Conservation (phyloP, 225 moss, liverwort and hornwort genomes). For the Physcomitrium patens region DNA sequence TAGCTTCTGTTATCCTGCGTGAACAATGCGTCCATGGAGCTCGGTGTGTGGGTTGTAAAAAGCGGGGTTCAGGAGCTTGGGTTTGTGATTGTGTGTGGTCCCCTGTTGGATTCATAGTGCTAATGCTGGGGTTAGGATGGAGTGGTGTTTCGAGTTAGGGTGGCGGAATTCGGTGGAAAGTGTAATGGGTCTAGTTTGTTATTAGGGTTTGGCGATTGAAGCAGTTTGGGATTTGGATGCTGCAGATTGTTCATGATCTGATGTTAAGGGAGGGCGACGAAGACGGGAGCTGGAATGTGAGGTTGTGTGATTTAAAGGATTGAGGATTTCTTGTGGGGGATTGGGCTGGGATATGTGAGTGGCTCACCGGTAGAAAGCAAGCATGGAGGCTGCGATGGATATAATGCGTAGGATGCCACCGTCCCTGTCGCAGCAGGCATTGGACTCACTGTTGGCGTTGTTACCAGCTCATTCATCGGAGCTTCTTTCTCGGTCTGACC, state of each 20-base stretch:
- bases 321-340: background rate
- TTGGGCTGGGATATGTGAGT: background rate
- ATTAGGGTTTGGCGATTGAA: background rate
- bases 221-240: background rate
- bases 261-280: background rate
- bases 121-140: background rate
- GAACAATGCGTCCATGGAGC: too few relatives aligned
- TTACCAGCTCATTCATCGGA: slow-evolving; percentile 71
- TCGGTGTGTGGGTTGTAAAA: background rate
- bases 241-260: background rate
- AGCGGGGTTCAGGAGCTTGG: background rate
- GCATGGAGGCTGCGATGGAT: slow-evolving; percentile 86
- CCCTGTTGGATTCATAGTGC: background rate
- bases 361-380: background rate
- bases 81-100: background rate
- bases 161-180: background rate
- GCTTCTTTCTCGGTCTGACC: slow-evolving; percentile 77
- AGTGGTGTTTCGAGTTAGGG: background rate
- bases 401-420: slow-evolving; percentile 84
- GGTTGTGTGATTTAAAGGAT: background rate
- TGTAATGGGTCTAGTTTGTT: background rate
- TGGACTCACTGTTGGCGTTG: slow-evolving; percentile 61
- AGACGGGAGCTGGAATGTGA: slow-evolving; percentile 9
- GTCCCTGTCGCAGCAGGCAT: slow-evolving; percentile 55
- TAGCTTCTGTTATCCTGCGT: too few relatives aligned